Evolutionary conservation across 108 stramenopile genomes (phyloP), one percentile per base, ranked within the genome.

Genomic region (Phaeodactylum tricornutum): DNA sequence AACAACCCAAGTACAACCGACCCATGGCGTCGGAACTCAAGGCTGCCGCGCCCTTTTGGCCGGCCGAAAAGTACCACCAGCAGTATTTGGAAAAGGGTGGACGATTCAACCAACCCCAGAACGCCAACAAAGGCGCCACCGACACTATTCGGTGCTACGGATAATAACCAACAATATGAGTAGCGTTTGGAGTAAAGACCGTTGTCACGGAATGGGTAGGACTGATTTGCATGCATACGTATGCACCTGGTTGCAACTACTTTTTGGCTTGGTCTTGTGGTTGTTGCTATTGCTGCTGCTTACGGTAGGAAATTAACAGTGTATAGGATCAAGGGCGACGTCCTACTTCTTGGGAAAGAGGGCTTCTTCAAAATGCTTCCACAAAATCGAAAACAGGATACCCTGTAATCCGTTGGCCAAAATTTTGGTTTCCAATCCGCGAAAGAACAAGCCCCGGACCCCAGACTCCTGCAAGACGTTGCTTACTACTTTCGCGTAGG

Each of bases 371-470:
- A 98, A 93, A 42, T 88, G 79, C 70, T 99, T 99, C 98, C 98
- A 99, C 68, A 97, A 86, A 15, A 99, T 82, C 6, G 84, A 81
- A 53, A 99, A 99, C 54, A 99, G 63, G 61, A 96, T 84, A 12
- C 98, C 96, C 69, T 93, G 92, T 75, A 97, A 44, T 21, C 98
- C 98, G 62, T 99, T 99, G 40, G 96, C 85, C 29, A 99, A 55
- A 66, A 99, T 96, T 64, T 96, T 97, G 29, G 98, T 99, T 63
- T 92, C 84, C 56, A 99, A 74, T 24, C 98, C 98, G 37, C 98
- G 83, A 37, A 96, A 96, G 66, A 99, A 80, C 36, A 99, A 71
- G 22, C 96, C 98, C 15, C 42, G 21, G 16, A 97, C 41, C 7
- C 98, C 98, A 48, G 83, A 85, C 55, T 95, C 85, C 26, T 59